Conservation (phyloP, 2,329 filamentous ascomycete species). For the Metarhizium robertsii region DNA sequence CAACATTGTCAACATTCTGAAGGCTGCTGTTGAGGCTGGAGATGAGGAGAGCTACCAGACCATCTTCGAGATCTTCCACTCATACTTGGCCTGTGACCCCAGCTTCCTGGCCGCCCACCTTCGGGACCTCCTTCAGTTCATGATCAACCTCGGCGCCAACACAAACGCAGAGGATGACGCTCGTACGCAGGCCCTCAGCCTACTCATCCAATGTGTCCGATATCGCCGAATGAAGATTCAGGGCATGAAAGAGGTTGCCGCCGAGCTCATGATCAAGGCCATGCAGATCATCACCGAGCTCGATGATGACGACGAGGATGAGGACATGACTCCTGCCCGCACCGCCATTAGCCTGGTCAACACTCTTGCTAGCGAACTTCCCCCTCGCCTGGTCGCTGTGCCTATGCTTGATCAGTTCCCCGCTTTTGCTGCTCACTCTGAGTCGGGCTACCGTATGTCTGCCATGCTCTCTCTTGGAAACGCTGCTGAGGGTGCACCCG, state of each 20-base stretch:
- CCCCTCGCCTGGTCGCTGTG: conserved; percentile 88
- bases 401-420: conserved; percentile 82
- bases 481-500: conserved; percentile 91
- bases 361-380: conserved; percentile 77
- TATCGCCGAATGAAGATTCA: conserved; percentile 96
- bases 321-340: conserved; percentile 71
- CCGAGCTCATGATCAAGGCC: conserved; percentile 77
- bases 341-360: conserved; percentile 83
- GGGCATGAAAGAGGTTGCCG: conserved; percentile 71
- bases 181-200: conserved; percentile 81
- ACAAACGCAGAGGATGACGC: conserved; percentile 73
- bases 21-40: conserved; percentile 66
- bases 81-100: conserved; percentile 81
- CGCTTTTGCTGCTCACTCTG: conserved; percentile 63
- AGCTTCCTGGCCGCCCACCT: conserved; percentile 77
- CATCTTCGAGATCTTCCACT: conserved; percentile 95
- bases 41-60: conserved; percentile 86
- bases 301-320: conserved; percentile 64
- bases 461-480: conserved; percentile 88
- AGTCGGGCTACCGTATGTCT: conserved; percentile 76
- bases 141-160: conserved; percentile 78
- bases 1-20: conserved; percentile 80
- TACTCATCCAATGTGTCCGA: conserved; percentile 84
- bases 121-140: conserved; percentile 83
- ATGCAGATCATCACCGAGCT: conserved; percentile 88